Evolutionary conservation across 768 basidiomycete genomes (phyloP).

Genomic region (Hygrophorus pudorinus): DNA sequence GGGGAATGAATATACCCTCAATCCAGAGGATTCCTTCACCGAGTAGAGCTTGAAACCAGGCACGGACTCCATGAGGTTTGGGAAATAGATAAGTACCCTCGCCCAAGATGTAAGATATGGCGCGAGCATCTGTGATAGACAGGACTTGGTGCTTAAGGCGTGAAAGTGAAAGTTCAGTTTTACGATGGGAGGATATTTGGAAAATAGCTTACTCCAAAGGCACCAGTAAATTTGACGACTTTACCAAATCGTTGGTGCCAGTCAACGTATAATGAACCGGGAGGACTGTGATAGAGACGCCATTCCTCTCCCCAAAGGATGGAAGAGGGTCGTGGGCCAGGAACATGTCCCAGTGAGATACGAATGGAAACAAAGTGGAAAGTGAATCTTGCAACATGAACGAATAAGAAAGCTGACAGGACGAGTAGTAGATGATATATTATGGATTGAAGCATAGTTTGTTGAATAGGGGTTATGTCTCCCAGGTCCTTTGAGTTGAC

Average conservation of each 20-base stretch:
- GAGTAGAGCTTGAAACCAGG: conserved; percentile 51
- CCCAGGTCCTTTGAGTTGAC: conserved; percentile 13
- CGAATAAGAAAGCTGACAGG: conserved; percentile 19
- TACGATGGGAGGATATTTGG: conserved; percentile 1
- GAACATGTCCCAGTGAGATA: conserved; percentile 31
- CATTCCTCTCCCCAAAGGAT: conserved; percentile 56
- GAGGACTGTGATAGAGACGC: conserved; percentile 40
- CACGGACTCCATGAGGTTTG: conserved; percentile 51
- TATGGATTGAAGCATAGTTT: background rate
- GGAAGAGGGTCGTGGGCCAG: conserved; percentile 40
- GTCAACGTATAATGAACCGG: conserved; percentile 39
- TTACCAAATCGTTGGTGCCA: conserved; percentile 49
- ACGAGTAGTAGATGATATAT: conserved; percentile 2
- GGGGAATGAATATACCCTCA: conserved; percentile 33
- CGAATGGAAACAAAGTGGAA: conserved; percentile 24
- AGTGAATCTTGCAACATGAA: conserved; percentile 23
- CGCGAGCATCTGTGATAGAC: conserved; percentile 44
- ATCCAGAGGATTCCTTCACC: conserved; percentile 60
- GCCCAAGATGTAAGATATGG: conserved; percentile 44
- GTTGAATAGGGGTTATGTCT: background rate
- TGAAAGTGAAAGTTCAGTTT: conserved; percentile 5
- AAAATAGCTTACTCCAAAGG: conserved; percentile 37
- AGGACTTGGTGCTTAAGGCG: conserved; percentile 40
- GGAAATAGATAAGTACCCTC: conserved; percentile 50
- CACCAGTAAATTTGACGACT: conserved; percentile 45